Evolutionary conservation across 805 yeast species (phyloP).

Genomic region (Myxozyma monticola): DNA sequence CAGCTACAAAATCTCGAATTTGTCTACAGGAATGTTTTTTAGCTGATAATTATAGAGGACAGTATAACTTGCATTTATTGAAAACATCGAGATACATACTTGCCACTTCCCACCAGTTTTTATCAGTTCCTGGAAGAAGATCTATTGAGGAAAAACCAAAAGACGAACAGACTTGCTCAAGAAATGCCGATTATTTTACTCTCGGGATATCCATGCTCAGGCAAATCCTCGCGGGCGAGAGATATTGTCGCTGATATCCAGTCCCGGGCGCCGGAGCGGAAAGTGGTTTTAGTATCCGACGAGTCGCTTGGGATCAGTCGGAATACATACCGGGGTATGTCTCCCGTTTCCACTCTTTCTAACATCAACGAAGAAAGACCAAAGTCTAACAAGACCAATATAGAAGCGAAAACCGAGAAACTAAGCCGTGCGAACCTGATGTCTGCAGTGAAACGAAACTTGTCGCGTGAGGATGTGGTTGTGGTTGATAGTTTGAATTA

Average conservation of each 20-base stretch:
- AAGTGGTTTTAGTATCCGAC: constrained; percentile 72
- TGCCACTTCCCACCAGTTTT: too few species aligned
- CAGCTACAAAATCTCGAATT: too few species aligned
- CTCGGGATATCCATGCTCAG: constrained; percentile 83
- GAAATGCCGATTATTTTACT: constrained; percentile 81
- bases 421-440: constrained; percentile 79
- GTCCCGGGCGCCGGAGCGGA: constrained; percentile 54
- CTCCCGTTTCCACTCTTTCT: neutral
- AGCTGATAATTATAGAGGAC: too few species aligned
- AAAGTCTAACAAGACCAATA: neutral
- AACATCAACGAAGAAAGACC: too few species aligned
- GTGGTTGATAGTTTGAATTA: constrained; percentile 83
- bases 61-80: too few species aligned
- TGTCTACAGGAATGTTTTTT: too few species aligned
- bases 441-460: constrained; percentile 82
- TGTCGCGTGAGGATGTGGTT: constrained; percentile 68
- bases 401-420: constrained; percentile 74
- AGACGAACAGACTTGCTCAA: too few species aligned
- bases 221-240: constrained; percentile 75
- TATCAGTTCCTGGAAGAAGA: too few species aligned
- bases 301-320: constrained; percentile 73
- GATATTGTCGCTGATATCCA: constrained; percentile 53
- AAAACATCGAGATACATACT: too few species aligned
- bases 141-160: too few species aligned
- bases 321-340: constrained; percentile 51